Evolutionary conservation across 805 yeast genomes (phyloP), one percentile per base, ranked within the genome.

Genomic region (Spathaspora hagerdaliae): DNA sequence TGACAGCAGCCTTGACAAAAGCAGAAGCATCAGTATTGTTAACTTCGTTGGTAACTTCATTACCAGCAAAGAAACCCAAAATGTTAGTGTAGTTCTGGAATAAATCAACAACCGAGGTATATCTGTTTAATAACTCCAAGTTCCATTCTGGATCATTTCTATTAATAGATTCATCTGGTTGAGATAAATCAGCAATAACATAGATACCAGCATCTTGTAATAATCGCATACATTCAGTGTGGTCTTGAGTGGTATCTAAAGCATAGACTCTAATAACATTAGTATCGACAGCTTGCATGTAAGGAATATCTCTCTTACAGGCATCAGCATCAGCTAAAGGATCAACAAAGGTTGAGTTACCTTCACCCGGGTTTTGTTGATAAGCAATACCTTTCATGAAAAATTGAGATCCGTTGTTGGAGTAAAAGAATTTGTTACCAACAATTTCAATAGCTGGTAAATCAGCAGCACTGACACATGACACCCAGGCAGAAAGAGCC

Each of bases 171-270:
- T 64, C 47, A 44, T 65, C 71, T 53, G 92, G 92, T 63, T 83
- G 79, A 26, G 96, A 82, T 55, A 94, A 77, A 69, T 94, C 99
- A 36, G 96, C 83, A 58, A 94, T 69, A 29, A 92, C 88, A 61
- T 94, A 94, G 56, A 94, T 91, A 43, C 97, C 97, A 45, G 92
- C 95, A 26, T 86, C 87, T 50, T 74, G 71, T 55, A 86, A 71
- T 54, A 79, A 64, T 31, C 67, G 41, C 89, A 86, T 82, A 76
- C 94, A 86, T 42, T 74, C 75, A 43, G 77, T 63, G 66, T 86
- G 94, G 63, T 85, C 87, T 50, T 69, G 56, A 36, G 77, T 58
- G n/a, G 75, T 69, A 69, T 86, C 79, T 44, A 86, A 67, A 38
- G 92, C 89, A 60, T 86, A 86, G 32, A 86, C 90, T 71, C 92